Evolutionary conservation across 1,139 yeast genomes (phyloP).

Genomic region (Hyphopichia khmerensis): DNA sequence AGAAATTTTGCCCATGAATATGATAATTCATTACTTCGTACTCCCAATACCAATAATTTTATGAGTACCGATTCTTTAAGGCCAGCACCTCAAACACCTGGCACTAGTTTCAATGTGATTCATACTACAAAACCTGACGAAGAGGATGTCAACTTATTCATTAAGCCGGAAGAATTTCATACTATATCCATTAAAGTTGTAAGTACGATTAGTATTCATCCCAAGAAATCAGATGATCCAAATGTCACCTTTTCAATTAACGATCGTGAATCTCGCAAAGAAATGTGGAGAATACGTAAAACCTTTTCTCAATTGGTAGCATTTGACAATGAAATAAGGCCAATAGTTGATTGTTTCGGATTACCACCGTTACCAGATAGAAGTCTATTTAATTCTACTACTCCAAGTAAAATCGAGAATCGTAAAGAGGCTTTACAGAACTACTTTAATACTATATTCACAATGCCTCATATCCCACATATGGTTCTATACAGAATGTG

Average conservation of each 20-base stretch:
- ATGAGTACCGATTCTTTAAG: slow-evolving; percentile 7
- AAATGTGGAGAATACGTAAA: slow-evolving; percentile 73
- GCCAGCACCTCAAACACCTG: slow-evolving; percentile 7
- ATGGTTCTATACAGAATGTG: slow-evolving; percentile 56
- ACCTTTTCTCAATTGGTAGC: slow-evolving; percentile 52
- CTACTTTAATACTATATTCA: slow-evolving; percentile 59
- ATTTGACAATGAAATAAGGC: slow-evolving; percentile 58
- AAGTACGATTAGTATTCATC: slow-evolving; percentile 52
- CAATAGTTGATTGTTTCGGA: slow-evolving; percentile 55
- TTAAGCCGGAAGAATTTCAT: slow-evolving; percentile 65
- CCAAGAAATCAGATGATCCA: slow-evolving; percentile 52
- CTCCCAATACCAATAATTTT: slow-evolving; percentile 11
- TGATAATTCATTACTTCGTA: slow-evolving; percentile 9
- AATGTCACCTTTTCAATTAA: slow-evolving; percentile 58
- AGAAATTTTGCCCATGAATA: slow-evolving; percentile 3
- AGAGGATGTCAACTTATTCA: slow-evolving; percentile 41
- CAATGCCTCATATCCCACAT: slow-evolving; percentile 63
- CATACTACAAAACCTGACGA: slow-evolving; percentile 27
- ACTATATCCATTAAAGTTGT: slow-evolving; percentile 60
- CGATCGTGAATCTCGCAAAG: slow-evolving; percentile 59
- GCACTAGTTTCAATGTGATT: slow-evolving; percentile 21
- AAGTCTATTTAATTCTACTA: slow-evolving; percentile 50
- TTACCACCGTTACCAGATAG: slow-evolving; percentile 65
- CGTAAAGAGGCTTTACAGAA: slow-evolving; percentile 56
- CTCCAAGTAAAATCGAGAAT: slow-evolving; percentile 66